A percentile compares a stretch with the other conserved stretches of the same genome.
These are phyloP conservation scores for Pleurotus platypus DNA, from an alignment of 768 basidiomycete species.

Conservation along the genomic window DNA sequence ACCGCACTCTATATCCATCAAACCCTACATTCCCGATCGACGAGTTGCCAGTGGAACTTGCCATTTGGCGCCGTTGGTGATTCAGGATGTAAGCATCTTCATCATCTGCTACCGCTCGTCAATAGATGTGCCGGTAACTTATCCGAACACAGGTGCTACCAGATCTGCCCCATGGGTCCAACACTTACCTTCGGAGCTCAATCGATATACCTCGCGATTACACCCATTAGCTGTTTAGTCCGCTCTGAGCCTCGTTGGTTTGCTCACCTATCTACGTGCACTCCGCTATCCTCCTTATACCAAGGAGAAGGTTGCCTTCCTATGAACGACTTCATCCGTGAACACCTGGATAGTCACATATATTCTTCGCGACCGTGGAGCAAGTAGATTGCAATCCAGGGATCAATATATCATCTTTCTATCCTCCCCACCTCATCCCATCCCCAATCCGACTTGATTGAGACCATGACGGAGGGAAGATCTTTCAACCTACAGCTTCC, in stretches of 20 bases:
- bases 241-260: background rate
- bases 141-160: slow-evolving; percentile 48
- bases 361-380: no score
- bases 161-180: slow-evolving; percentile 47
- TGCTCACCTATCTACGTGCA: background rate
- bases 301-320: slow-evolving; percentile 26
- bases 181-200: slow-evolving; percentile 43
- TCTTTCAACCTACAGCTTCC: no score
- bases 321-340: slow-evolving; percentile 18
- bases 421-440: no score
- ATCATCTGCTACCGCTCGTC: background rate
- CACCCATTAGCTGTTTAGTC: slow-evolving; percentile 12
- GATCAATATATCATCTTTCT: no score
- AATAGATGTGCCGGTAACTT: background rate
- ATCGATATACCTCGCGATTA: slow-evolving; percentile 52
- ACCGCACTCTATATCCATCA: background rate
- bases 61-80: slow-evolving; percentile 57
- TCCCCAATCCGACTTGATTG: no score
- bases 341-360: slow-evolving; percentile 18
- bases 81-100: slow-evolving; percentile 52
- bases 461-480: no score
- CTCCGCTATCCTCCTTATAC: slow-evolving; percentile 55
- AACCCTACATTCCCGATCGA: slow-evolving; percentile 15
- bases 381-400: no score
- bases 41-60: slow-evolving; percentile 16